Base-by-base conservation (phyloP, 2,329 filamentous ascomycete species). In the Drechmeria coniospora region DNA sequence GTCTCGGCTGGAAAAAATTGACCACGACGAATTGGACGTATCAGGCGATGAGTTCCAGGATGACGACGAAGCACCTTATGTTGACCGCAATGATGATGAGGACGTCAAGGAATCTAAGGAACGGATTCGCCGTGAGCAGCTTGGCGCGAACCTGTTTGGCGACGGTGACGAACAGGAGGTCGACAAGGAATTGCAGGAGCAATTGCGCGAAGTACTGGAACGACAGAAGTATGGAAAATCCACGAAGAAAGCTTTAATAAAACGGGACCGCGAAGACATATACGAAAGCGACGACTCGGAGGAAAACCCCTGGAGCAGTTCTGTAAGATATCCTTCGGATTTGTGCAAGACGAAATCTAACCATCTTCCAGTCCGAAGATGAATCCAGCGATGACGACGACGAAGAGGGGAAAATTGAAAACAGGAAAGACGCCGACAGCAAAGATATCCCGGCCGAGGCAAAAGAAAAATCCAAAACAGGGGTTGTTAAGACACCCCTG, bases 141-240 rank as follows among this genome's bases (percentile, higher is more conserved):
- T 92, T n/a, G 74, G 74, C 28, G 87, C 87, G 7, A 92, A 92
- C 43, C 60, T 90, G 2, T 93, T 92, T 41, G 71, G 71, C 24
- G 65, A 72, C 9, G 70, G 63, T 20, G 65, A 77, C 40, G 79
- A 92, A 43, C 58, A 70, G 24, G 71, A 78, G 45, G 69, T 84
- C 4, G 77, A 86, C 42, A 70, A 75, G 38, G 75, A 90, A 36
- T 65, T 82, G 36, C 68, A 79, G 36, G 74, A 81, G 42, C 56
- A 76, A 40, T 57, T 69, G 40, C 69, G 74, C 44, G 77, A 80
- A 39, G 75, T 77, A 38, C 66, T 80, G 32, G 64, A 72, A 34
- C 61, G 72, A 35, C 79, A 74, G 49, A 69, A 73, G 36, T 65
- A 79, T 31, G 79, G 83, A 35, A 92, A 87, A 50, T 63, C 69